Conservation (phyloP, 2,329 filamentous ascomycete genomes). For the Paramyrothecium sp. region DNA sequence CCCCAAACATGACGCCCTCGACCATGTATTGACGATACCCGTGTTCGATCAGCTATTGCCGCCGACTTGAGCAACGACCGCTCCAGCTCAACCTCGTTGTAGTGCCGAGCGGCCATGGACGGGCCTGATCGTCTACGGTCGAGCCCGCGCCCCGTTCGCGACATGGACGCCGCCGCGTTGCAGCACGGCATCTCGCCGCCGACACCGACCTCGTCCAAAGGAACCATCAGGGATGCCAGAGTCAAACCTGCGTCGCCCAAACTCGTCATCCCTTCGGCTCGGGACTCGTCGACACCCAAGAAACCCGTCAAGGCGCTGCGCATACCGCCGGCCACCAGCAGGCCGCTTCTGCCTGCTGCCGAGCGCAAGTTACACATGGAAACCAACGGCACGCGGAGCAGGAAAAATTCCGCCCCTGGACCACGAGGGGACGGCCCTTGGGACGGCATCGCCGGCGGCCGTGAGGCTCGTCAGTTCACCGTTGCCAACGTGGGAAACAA, state of each 20-base stretch:
- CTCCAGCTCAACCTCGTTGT: neutral
- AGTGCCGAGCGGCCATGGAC: neutral
- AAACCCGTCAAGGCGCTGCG: conserved; percentile 8
- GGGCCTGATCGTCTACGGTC: neutral
- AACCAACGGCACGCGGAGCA: conserved; percentile 34
- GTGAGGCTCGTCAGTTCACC: conserved; percentile 71
- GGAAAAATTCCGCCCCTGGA: conserved; percentile 53
- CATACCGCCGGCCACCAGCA: conserved; percentile 19
- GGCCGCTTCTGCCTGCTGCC: conserved; percentile 42
- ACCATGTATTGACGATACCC: neutral
- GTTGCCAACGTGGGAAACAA: conserved; percentile 83
- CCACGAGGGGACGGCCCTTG: conserved; percentile 51
- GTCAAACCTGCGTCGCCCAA: neutral
- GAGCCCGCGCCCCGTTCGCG: neutral
- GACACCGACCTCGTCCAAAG: neutral
- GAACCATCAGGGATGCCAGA: neutral
- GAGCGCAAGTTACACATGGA: conserved; percentile 45
- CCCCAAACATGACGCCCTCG: neutral
- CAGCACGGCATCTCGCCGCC: neutral
- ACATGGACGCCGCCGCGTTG: neutral
- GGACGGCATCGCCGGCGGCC: conserved; percentile 59
- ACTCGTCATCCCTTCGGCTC: conserved; percentile 2
- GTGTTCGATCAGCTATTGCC: neutral
- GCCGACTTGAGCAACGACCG: conserved; percentile 1
- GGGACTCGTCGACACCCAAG: conserved; percentile 9